Percentiles rank a stretch among this genome's conserved stretches.
Conservation (phyloP, 1,284 basidiomycete species). For the Ceratorhiza oryzae-sativae region DNA sequence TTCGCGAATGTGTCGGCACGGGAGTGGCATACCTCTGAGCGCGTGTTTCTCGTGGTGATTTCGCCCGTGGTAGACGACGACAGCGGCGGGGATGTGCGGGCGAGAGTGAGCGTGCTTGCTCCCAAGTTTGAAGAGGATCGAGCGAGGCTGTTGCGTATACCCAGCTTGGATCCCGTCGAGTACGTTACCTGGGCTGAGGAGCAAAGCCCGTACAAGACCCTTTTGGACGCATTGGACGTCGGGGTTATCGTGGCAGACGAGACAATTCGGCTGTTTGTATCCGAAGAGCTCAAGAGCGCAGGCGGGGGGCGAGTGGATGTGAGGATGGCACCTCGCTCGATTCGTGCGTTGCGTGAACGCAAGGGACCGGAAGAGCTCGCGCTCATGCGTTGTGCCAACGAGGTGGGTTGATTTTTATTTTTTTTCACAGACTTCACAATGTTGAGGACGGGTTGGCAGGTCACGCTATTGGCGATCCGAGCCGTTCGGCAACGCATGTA, state of each 20-base stretch:
- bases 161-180: conserved; percentile 55
- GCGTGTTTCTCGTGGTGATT: conserved; percentile 76
- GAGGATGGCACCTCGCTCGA: conserved; percentile 58
- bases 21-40: conserved; percentile 76
- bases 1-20: conserved; percentile 71
- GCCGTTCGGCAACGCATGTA: conserved; percentile 66
- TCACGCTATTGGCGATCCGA: conserved; percentile 76
- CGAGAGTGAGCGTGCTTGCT: conserved; percentile 67
- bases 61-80: conserved; percentile 52
- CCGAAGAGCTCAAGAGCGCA: conserved; percentile 55
- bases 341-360: conserved; percentile 71
- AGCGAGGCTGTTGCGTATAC: conserved; percentile 61
- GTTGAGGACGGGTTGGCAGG: conserved; percentile 55
- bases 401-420: conserved; percentile 58
- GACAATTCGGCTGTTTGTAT: conserved; percentile 58
- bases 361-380: conserved; percentile 76
- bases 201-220: conserved; percentile 68
- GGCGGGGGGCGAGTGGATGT: conserved; percentile 51
- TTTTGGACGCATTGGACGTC: conserved; percentile 56
- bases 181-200: conserved; percentile 80
- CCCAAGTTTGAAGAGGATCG: conserved; percentile 79
- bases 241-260: conserved; percentile 68
- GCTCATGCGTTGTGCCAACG: conserved; percentile 79
- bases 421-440: conserved; percentile 1
- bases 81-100: conserved; percentile 49